These are phyloP conservation scores for Alloteropsis angusta DNA, from an alignment of 202 grass and related monocot species.

Conservation along the genomic window DNA sequence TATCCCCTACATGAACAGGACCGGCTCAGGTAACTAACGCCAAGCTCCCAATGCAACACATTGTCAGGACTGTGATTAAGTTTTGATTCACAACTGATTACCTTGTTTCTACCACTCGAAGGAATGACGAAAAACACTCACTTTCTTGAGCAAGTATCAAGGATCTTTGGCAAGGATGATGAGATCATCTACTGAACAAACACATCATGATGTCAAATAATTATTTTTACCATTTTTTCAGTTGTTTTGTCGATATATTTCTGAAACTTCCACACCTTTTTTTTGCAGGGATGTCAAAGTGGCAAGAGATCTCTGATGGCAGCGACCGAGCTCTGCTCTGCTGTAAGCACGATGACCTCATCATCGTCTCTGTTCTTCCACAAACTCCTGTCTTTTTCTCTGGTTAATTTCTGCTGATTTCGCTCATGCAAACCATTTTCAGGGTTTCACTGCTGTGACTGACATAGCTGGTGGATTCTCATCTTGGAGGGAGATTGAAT, in stretches of 20 bases:
- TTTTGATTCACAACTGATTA: not conserved
- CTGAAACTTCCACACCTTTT: not conserved
- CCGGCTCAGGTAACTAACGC: slow-evolving; percentile 58
- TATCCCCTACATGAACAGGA: slow-evolving; percentile 70
- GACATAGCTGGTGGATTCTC: slow-evolving; percentile 75
- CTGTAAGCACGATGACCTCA: not conserved
- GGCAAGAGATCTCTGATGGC: slow-evolving; percentile 86
- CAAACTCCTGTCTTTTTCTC: not conserved
- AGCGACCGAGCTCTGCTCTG: slow-evolving; percentile 53
- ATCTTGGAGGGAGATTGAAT: slow-evolving; percentile 54
- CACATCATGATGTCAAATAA: not conserved
- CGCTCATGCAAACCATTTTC: not conserved
- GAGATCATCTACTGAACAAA: slow-evolving; percentile 41
- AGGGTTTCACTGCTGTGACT: slow-evolving; percentile 68
- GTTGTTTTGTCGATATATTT: not conserved
- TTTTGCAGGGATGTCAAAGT: slow-evolving; percentile 63
- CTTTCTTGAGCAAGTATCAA: slow-evolving; percentile 60
- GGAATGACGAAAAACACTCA: slow-evolving; percentile 58
- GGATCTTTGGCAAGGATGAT: slow-evolving; percentile 43
- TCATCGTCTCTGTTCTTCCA: not conserved
- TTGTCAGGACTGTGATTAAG: not conserved
- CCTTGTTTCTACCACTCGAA: not conserved
- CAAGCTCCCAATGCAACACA: not conserved
- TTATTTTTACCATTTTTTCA: not conserved
- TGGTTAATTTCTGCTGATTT: not conserved